Evolutionary conservation across 192 early-diverging fungal genomes (phyloP), one percentile per base, ranked within the genome.

Genomic region (Lunasporangiospora selenospora): DNA sequence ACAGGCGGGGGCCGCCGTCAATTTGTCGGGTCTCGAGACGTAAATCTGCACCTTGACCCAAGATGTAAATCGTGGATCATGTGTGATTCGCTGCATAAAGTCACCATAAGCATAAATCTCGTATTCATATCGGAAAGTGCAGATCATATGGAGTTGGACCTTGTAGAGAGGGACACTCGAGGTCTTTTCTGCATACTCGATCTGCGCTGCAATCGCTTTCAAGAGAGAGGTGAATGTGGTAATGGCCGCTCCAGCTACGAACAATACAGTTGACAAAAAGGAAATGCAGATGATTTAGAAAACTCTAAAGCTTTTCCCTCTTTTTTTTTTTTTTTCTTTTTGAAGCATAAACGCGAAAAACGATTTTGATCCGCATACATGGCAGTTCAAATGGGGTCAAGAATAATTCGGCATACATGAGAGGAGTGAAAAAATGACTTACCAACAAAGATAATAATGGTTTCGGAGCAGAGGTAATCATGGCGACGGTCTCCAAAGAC

Each of bases 231-330:
- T 71, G 41, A 71, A 71, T 5, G 67, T 57, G 6, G 67, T 71
- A 24, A 71, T 71, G 24, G 67, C 67, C n/a, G 67, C 67, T 6
- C 67, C 67, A 39, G 67, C 67, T 62, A 62, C 18, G n/a, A n/a
- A n/a, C n/a, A n/a, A n/a, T 11, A 27, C 13, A 33, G 3, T 24
- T 19, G 13, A 4, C 13, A 6, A 6, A 10, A 40, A 18, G 32
- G 10, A 24, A 29, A 53, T 44, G n/a, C n/a, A n/a, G n/a, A n/a
- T n/a, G n/a, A n/a, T n/a, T n/a, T n/a, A n/a, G n/a, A n/a, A n/a
- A n/a, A n/a, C n/a, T n/a, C n/a, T n/a, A n/a, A n/a, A n/a, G n/a
- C n/a, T n/a, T n/a, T n/a, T n/a, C n/a, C n/a, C n/a, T n/a, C n/a
- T n/a, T n/a, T n/a, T n/a, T n/a, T n/a, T n/a, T n/a, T n/a, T n/a